Evolutionary conservation across 129 eudicot genomes (phyloP), one percentile per base, ranked within the genome.

Genomic region (Flaveria sonorensis): DNA sequence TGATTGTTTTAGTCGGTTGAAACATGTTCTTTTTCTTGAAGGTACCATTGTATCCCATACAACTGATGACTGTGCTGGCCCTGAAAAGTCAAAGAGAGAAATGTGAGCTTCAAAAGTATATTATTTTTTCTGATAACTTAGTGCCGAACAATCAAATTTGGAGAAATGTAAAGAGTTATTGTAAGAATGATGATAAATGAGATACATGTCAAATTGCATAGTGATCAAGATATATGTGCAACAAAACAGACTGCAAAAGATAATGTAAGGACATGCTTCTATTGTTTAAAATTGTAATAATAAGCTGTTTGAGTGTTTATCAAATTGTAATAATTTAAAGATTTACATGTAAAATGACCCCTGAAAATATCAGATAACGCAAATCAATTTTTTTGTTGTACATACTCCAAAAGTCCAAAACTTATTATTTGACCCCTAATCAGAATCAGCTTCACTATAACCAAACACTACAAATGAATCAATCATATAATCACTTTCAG

Each of bases 31-130:
- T 83, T 95, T 95, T 72, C 92, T 85, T 32, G 99, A 95, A 15
- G 99, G 99, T 68, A 95, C 96, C 79, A 50, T 84, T 61, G 96
- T 42, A 69, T 95, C 97, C 99, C 99, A 91, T 67, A 88, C 94
- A n/a, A 77, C 65, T 7, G 97, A 87, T 68, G 97, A 86, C 69
- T 95, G 97, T 23, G 96, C 77, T 40, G 89, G 96, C 79, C 94
- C 99, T 95, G 88, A 63, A 76, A 61, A 50, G 50, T 32, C 50
- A 53, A 68, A 43, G 18, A 42, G 39, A 63, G 18, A 43, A 20
- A 19, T 42, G 52, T 68, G 73, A 68, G 36, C 55, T 42, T 43
- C 71, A 40, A 66, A 66, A n/a, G 28, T 40, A 15, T 7, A 10
- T 62, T 28, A 62, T 13, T 4, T 66, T 36, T 32, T 36, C 10